Evolutionary conservation across 2,329 filamentous ascomycete genomes (phyloP).

Genomic region (Fusarium sp.): DNA sequence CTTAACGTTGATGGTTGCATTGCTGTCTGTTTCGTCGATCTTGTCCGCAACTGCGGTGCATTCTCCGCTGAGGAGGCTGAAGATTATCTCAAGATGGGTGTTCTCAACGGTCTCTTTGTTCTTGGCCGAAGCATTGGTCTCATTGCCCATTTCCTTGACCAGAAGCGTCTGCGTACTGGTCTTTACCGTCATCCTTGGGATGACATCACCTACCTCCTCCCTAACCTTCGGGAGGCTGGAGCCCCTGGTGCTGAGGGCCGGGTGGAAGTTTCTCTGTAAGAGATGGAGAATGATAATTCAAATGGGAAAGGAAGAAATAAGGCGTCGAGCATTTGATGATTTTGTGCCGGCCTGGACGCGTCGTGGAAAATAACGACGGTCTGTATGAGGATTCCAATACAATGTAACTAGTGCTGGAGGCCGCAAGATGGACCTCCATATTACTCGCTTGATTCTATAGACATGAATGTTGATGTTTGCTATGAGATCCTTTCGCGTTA

Average conservation of each 20-base stretch:
- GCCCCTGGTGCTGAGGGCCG: conserved; percentile 81
- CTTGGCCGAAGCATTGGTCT: conserved; percentile 97
- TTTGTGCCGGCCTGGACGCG: conserved; percentile 43
- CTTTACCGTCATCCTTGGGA: conserved; percentile 99
- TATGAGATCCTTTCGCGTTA: conserved; percentile 6
- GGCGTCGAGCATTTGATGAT: conserved; percentile 48
- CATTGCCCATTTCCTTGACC: conserved; percentile 99
- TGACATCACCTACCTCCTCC: conserved; percentile 94
- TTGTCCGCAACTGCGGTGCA: conserved; percentile 96
- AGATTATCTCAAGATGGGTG: conserved; percentile 99
- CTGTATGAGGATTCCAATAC: conserved; percentile 52
- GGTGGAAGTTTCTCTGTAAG: conserved; percentile 85
- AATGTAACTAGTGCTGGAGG: conserved; percentile 49
- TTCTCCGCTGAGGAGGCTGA: conserved; percentile 97
- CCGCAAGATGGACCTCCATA: conserved; percentile 45
- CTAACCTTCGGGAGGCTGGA: conserved; percentile 76
- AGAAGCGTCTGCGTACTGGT: conserved; percentile 98
- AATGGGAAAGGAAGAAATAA: conserved; percentile 40
- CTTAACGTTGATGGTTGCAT: conserved; percentile 99
- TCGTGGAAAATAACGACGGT: conserved; percentile 40
- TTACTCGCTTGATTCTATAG: conserved; percentile 48
- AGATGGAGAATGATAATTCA: conserved; percentile 39
- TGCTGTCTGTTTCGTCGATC: conserved; percentile 97
- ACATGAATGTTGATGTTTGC: conserved; percentile 42
- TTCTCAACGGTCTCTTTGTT: conserved; percentile 99